These are phyloP conservation scores for Dictyostelium purpureum DNA, from an alignment of 78 protist species.

Conservation along the genomic window DNA sequence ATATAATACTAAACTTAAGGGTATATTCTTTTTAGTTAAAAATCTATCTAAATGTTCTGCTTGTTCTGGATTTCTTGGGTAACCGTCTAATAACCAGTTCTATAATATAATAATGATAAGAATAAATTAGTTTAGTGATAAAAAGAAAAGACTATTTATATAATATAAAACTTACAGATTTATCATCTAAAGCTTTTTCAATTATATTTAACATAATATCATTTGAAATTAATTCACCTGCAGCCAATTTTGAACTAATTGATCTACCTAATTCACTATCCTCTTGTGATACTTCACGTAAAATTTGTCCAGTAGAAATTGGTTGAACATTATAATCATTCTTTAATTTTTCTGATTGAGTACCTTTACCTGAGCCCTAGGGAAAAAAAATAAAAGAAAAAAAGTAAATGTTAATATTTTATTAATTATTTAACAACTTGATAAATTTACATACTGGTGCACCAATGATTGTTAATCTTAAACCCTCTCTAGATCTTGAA, in stretches of 20 bases:
- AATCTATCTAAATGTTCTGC: conserved; percentile 57
- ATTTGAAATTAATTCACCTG: conserved; percentile 76
- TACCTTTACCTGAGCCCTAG: conserved; percentile 83
- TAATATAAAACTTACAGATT: conserved; percentile 5
- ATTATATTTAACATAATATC: conserved; percentile 50
- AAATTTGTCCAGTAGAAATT: conserved; percentile 79
- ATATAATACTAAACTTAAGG: conserved; percentile 52
- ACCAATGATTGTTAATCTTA: conserved; percentile 65
- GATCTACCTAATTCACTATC: conserved; percentile 31
- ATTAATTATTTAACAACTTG: neutral
- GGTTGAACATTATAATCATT: conserved; percentile 63
- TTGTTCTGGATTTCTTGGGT: conserved; percentile 88
- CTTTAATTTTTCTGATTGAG: conserved; percentile 71
- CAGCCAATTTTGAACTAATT: conserved; percentile 20
- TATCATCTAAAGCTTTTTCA: conserved; percentile 13
- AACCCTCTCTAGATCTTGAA: neutral
- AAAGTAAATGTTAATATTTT: neutral
- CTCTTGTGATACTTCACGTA: conserved; percentile 43
- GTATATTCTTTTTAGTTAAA: neutral
- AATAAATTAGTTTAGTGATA: too few relatives aligned
- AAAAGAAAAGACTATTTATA: too few relatives aligned
- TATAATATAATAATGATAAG: neutral
- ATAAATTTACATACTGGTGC: conserved; percentile 41
- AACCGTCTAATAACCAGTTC: conserved; percentile 91
- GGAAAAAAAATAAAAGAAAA: neutral